phyloP scores from a whole-genome alignment of 2,329 filamentous ascomycete genomes.

The Bipolaris oryzae region DNA sequence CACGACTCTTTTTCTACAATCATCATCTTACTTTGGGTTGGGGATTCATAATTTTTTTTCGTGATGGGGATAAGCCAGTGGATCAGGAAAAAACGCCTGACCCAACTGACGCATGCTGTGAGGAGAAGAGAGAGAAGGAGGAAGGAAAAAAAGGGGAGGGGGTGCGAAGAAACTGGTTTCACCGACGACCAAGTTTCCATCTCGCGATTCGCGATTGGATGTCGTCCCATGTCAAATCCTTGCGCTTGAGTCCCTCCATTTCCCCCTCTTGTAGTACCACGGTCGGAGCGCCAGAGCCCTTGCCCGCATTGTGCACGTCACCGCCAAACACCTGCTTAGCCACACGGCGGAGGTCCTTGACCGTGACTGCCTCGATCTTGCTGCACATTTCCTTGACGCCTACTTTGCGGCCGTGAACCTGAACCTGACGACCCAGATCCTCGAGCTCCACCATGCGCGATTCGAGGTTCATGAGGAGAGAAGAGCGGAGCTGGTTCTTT shows the following conservation, averaged over 20 bases:
- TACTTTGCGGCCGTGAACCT: constrained; percentile 93
- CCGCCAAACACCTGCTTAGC: constrained; percentile 80
- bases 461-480: constrained; percentile 95
- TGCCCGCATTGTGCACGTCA: constrained; percentile 72
- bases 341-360: constrained; percentile 80
- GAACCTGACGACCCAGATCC: constrained; percentile 91
- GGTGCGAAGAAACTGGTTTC: background rate
- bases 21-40: too few species aligned
- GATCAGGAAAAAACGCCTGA: too few species aligned
- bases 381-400: constrained; percentile 92
- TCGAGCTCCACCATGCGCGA: constrained; percentile 97
- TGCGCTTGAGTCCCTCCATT: constrained; percentile 70
- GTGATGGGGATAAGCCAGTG: too few species aligned
- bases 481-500: constrained; percentile 93
- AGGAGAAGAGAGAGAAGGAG: background rate
- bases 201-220: constrained; percentile 84
- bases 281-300: constrained; percentile 85
- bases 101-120: background rate
- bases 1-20: too few species aligned
- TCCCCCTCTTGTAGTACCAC: constrained; percentile 94
- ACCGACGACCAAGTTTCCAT: constrained; percentile 78
- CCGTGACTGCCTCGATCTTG: constrained; percentile 80
- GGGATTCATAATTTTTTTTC: too few species aligned
- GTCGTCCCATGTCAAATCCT: constrained; percentile 79
- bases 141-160: background rate